Evolutionary conservation across 2,329 filamentous ascomycete species (phyloP), one percentile per base, ranked within the genome.

Genomic region (Pyrenophora seminiperda): DNA sequence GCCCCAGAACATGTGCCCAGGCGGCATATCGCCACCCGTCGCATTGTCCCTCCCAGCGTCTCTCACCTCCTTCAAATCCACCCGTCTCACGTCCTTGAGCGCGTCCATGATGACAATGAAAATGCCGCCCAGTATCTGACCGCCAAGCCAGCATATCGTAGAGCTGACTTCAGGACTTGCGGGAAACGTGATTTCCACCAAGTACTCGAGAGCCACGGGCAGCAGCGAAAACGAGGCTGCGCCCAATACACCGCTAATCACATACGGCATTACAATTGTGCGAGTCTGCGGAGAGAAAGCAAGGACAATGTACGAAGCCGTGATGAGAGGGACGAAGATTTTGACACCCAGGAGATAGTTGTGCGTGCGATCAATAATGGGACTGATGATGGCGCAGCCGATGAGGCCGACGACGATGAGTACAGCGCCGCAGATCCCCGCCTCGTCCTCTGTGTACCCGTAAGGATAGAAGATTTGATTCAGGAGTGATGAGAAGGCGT

Each of bases 391-490:
- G 11, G 91, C 94, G 0, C 91, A 82, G 4, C 83, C 74, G 36
- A 95, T 79, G 1, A 99, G 84, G 7, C 94, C 94, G 44, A 94
- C 89, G 38, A 96, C 80, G 68, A 97, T 97, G 27, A 97, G 82
- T 7, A 97, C 74, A 0, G 89, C 94, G 57, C 94, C 94, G 9
- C 87, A 91, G 64, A 97, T 92, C 27, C 94, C 94, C 17, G 93
- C 90, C 47, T 96, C 82, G 58, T 88, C 87, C 70, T 96, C 88
- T 51, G 78, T 82, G 81, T 91, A 96, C 64, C 85, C 89, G 75
- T 97, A 93, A 0, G 94, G 94, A 31, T 83, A 78, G 57, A 97
- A 83, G 69, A 97, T 90, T 70, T 97, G 93, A 76, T 93, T 96
- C 7, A 97, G 81, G 1, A 97, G 83, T 1, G 89, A 89, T 41